phyloP scores from a whole-genome alignment of 2,329 filamentous ascomycete genomes.

The Clonostachys rosea region DNA sequence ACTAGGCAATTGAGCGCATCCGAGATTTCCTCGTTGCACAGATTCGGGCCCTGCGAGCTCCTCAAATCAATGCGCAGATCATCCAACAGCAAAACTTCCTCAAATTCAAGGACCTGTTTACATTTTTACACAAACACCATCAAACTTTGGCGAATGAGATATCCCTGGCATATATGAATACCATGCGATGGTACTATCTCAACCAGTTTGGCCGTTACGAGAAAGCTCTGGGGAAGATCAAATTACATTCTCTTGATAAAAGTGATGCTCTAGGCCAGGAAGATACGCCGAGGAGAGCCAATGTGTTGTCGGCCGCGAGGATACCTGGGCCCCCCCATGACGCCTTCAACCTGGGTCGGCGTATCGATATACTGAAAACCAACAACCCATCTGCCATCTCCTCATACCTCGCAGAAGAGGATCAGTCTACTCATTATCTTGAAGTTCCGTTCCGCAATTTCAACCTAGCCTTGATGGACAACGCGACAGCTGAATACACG shows the following conservation, averaged over 20 bases:
- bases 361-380: conserved; percentile 75
- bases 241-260: conserved; percentile 76
- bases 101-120: conserved; percentile 81
- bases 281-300: conserved; percentile 60
- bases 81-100: conserved; percentile 92
- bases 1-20: conserved; percentile 82
- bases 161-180: conserved; percentile 90
- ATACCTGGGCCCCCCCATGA: conserved; percentile 64
- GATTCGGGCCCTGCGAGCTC: conserved; percentile 89
- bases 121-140: conserved; percentile 80
- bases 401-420: conserved; percentile 88
- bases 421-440: conserved; percentile 78
- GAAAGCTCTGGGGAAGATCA: conserved; percentile 77
- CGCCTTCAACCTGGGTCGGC: conserved; percentile 81
- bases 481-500: conserved; percentile 89
- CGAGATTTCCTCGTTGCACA: conserved; percentile 91
- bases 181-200: conserved; percentile 97
- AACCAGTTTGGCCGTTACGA: conserved; percentile 89
- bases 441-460: conserved; percentile 92
- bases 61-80: conserved; percentile 94
- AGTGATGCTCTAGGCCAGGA: conserved; percentile 81
- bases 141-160: conserved; percentile 84
- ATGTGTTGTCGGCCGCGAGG: conserved; percentile 43
- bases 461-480: conserved; percentile 90
- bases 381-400: conserved; percentile 72